Evolutionary conservation across 306 rosid species (phyloP), one percentile per base, ranked within the genome.

Genomic region (Pyrus communis): DNA sequence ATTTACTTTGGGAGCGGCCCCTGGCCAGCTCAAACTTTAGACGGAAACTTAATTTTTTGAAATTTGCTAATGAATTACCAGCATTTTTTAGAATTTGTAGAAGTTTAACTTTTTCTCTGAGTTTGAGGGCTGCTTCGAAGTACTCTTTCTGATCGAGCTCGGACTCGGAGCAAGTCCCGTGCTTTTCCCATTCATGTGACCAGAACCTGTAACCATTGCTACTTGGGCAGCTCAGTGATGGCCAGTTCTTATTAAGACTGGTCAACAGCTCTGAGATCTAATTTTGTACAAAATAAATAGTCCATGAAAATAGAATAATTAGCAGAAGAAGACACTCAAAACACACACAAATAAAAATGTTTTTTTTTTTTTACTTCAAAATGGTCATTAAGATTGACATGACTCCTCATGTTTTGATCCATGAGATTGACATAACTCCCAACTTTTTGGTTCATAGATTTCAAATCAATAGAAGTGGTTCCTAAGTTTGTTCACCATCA

Each of bases 171-270:
- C 97, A 94, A 5, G 98, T 94, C 0, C 97, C 98, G 28, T 91
- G 96, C 69, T 94, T 94, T 51, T 90, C 85, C 98, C 98, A 94
- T 75, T 91, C 97, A 5, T 91, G 96, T n/a, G 96, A 80, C 97
- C 97, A 93, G 59, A 91, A 93, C 75, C 90, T 86, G 21, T 80
- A 6, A 4, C 91, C 93, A 25, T 89, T 87, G 87, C 98, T 88
- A 57, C 98, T 91, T 17, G 96, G 97, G 85, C 98, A 91, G 77
- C 93, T 90, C 21, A 93, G 78, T 1, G 98, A 86, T 52, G 98
- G 96, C 98, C 98, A 93, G 1, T 74, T 22, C 81, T 84, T 80
- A 67, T 84, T 82, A 85, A 91, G 76, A 69, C 49, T 86, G 55
- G 74, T 65, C 52, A 86, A 65, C 3, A 93, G 49, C 6, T 93